Conservation (phyloP, 495 filamentous ascomycete species). For the Neurospora tetrasperma region DNA sequence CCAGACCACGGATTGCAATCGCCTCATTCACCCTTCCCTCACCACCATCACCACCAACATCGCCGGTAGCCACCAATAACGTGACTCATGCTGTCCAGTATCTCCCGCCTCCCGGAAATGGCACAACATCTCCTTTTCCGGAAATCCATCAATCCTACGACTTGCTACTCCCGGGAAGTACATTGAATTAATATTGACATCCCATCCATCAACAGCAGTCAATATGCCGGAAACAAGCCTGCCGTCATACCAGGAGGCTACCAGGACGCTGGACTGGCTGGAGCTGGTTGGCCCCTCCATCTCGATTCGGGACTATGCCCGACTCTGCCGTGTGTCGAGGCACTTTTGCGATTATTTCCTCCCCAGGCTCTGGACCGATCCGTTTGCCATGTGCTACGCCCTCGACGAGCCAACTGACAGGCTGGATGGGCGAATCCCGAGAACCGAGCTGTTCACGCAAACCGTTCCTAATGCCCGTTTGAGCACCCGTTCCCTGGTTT, state of each 20-base stretch:
- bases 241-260: slow-evolving; percentile 36
- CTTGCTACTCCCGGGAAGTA: not conserved
- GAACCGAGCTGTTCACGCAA: not conserved
- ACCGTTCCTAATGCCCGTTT: not conserved
- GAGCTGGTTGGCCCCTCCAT: slow-evolving; percentile 30
- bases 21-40: not conserved
- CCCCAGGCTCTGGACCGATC: slow-evolving; percentile 38
- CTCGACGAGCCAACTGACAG: not conserved
- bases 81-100: not conserved
- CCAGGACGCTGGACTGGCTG: slow-evolving; percentile 32
- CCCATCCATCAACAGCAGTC: not conserved
- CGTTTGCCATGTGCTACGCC: slow-evolving; percentile 16
- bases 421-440: not conserved
- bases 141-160: not conserved
- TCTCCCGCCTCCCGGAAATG: not conserved
- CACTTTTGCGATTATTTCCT: slow-evolving; percentile 35
- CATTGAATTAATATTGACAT: not conserved
- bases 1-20: too few relatives aligned
- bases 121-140: not conserved
- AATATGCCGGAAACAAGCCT: slow-evolving; percentile 6
- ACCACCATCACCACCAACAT: not conserved
- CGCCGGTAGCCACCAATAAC: not conserved
- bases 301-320: slow-evolving; percentile 21
- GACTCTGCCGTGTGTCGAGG: slow-evolving; percentile 32
- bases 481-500: not conserved